phyloP scores from a whole-genome alignment of 306 rosid genomes.

The Vicia villosa region DNA sequence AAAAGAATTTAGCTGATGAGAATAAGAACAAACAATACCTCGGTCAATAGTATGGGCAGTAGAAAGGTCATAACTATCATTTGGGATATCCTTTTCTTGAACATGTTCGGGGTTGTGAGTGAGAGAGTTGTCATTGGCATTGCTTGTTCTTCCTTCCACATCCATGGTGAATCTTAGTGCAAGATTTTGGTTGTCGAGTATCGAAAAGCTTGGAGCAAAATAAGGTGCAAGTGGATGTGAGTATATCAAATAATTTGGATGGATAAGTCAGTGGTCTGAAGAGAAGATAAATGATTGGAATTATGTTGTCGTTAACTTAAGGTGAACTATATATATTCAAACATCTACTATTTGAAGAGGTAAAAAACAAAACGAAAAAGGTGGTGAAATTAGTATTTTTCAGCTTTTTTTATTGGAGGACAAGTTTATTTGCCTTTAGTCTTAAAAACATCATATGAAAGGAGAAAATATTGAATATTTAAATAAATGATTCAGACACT shows the following conservation, averaged over 20 bases:
- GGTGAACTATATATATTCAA: background rate
- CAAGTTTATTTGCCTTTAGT: too few species aligned
- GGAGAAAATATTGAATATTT: too few species aligned
- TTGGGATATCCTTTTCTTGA: conserved; percentile 21
- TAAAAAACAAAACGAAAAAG: too few species aligned
- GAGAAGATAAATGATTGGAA: background rate
- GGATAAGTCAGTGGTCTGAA: background rate
- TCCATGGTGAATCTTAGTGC: conserved; percentile 41
- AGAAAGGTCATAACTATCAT: conserved; percentile 20
- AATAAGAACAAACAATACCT: conserved; percentile 34
- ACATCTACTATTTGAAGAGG: background rate
- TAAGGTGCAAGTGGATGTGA: background rate
- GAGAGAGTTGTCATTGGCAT: conserved; percentile 7
- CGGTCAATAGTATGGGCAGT: conserved; percentile 58
- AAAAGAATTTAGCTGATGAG: background rate
- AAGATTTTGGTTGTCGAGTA: background rate
- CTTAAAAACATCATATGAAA: too few species aligned
- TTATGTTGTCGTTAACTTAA: background rate
- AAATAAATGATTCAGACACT: too few species aligned
- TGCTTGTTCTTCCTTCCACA: conserved; percentile 28
- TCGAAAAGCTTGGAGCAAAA: background rate
- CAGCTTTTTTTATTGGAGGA: too few species aligned
- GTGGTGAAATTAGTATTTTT: too few species aligned
- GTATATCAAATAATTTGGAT: background rate
- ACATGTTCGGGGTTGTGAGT: conserved; percentile 40